Base-by-base conservation (phyloP, 768 basidiomycete genomes). In the Suillus americanus region DNA sequence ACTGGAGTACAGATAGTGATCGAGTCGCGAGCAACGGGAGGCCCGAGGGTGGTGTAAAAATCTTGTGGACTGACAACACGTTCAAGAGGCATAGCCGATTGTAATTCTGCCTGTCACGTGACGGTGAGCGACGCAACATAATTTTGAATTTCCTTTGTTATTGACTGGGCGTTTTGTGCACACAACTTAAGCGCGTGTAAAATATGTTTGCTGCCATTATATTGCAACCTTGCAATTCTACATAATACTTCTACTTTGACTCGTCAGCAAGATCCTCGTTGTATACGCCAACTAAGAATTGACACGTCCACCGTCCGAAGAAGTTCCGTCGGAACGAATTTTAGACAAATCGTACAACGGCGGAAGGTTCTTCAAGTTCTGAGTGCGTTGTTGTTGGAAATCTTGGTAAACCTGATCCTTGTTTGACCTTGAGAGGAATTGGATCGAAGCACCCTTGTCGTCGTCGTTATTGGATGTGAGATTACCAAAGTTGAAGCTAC, bases 401-500 rank as follows among this genome's bases (percentile, higher is more conserved):
- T 79, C 69, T 6, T 68, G 56, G 23, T 73, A 75, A 0, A 78
- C 81, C 38, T 75, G 76, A 13, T 74, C 73, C 7, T 69, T 68
- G n/a, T 79, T 72, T 0, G 79, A 76, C 33, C 77, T 69, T 1
- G 80, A 73, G 12, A 83, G 71, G 5, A 83, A 68, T 62, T 82
- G 81, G 62, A 83, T 79, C 55, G 77, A 79, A 8, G 82, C 78
- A 2, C 68, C 67, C 1, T 68, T 71, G 4, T 63, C 68, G 48
- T 74, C 67, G 4, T 53, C 56, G 5, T 64, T 53, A 23, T 37
- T 28, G 16, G 63, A 37, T 30, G 53, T 63, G 20, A 35, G 16
- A 64, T 82, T 78, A 33, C 79, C 82, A 68, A 83, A 83, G 63
- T 83, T 77, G 72, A 77, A 82, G 4, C 81, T 81, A 46, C 0